Percentiles rank a stretch among this genome's conserved stretches.
Evolutionary conservation across 768 basidiomycete genomes (phyloP).

Genomic region (Serendipita sp.): DNA sequence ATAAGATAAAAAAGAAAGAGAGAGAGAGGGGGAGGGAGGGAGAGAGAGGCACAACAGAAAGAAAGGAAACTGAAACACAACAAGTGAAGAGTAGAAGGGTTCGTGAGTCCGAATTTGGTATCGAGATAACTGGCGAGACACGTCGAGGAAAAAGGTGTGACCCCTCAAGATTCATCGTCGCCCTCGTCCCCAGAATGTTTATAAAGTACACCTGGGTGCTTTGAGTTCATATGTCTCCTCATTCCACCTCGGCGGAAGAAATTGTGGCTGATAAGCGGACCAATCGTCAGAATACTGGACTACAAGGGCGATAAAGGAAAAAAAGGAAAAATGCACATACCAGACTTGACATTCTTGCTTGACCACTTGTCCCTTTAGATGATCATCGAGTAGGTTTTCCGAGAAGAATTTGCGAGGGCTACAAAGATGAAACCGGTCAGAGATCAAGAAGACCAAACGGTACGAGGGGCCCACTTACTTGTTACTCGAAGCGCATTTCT

Average conservation of each 20-base stretch:
- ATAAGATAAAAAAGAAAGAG: no score
- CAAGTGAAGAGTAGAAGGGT: not conserved
- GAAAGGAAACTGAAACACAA: not conserved
- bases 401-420: conserved; percentile 5
- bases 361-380: not conserved
- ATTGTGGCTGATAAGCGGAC: not conserved
- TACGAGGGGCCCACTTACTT: not conserved
- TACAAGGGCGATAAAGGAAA: not conserved
- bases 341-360: not conserved
- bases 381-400: conserved; percentile 2
- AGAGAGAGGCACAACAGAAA: no score
- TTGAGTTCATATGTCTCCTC: conserved; percentile 3
- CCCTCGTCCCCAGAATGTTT: not conserved
- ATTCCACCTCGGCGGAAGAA: conserved; percentile 1
- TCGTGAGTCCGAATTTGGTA: not conserved
- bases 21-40: no score
- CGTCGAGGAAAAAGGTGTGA: no score
- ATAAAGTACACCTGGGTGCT: not conserved
- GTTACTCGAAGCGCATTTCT: not conserved
- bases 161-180: not conserved
- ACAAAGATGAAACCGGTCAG: not conserved
- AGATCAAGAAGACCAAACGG: not conserved
- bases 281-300: not conserved
- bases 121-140: not conserved
- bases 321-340: not conserved